Percentiles rank a stretch among this genome's conserved stretches.
These are phyloP conservation scores for Ophiostoma pallidulum DNA, from an alignment of 2,329 filamentous ascomycete species.

Conservation along the genomic window DNA sequence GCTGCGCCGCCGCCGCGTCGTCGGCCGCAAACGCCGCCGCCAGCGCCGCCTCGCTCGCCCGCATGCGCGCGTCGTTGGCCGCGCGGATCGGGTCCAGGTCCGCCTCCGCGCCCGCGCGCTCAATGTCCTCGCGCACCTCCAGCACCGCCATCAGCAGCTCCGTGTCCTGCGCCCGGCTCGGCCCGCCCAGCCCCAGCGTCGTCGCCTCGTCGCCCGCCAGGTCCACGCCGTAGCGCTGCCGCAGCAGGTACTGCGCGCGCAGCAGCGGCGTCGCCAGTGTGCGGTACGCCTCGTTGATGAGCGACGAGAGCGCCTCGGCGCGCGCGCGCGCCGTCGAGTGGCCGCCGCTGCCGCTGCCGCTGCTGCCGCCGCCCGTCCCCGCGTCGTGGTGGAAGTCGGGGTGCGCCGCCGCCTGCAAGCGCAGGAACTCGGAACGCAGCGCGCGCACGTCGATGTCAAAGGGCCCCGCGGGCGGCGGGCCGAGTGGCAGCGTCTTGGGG, in stretches of 20 bases:
- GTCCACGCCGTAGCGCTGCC: constrained; percentile 60
- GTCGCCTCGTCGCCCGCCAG: constrained; percentile 69
- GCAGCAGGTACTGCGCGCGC: constrained; percentile 81
- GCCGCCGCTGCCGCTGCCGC: background rate
- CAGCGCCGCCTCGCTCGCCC: constrained; percentile 51
- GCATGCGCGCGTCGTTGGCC: constrained; percentile 61
- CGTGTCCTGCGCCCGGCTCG: constrained; percentile 15
- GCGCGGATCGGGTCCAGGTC: constrained; percentile 49
- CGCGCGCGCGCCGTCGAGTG: constrained; percentile 25
- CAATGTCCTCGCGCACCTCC: constrained; percentile 67
- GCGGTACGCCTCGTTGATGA: constrained; percentile 86
- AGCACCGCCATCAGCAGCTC: constrained; percentile 70
- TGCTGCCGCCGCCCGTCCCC: background rate
- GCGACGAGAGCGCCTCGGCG: constrained; percentile 69
- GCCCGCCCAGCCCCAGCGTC: constrained; percentile 38
- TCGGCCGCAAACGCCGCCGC: constrained; percentile 50
- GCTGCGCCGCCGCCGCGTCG: constrained; percentile 58
- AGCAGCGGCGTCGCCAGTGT: constrained; percentile 69
- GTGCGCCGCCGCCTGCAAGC: constrained; percentile 67
- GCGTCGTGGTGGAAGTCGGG: constrained; percentile 51
- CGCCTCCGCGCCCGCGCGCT: constrained; percentile 58
- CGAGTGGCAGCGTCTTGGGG: constrained; percentile 63
- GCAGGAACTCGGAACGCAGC: constrained; percentile 77
- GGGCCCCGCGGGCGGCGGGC: constrained; percentile 66
- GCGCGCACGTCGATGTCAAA: constrained; percentile 64